These are phyloP conservation scores for Stramenopiles sp. DNA, from an alignment of 352 stramenopile genomes.

Conservation along the genomic window DNA sequence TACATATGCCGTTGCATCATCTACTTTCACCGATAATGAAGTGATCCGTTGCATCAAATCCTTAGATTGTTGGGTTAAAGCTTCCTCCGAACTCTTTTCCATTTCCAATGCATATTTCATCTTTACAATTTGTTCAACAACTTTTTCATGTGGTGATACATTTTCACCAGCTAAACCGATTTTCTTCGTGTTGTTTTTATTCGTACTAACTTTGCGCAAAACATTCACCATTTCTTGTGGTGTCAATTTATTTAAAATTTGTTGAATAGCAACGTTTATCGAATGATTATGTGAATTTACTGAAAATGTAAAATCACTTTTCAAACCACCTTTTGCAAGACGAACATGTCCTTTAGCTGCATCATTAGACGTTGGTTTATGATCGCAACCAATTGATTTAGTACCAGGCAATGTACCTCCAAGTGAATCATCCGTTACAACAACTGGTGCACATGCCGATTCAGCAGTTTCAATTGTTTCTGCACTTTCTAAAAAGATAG, in stretches of 20 bases:
- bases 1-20: slow-evolving; percentile 3
- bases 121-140: background rate
- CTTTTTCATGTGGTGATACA: slow-evolving; percentile 10
- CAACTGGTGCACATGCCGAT: background rate
- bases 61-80: slow-evolving; percentile 10
- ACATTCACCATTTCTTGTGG: slow-evolving; percentile 13
- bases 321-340: slow-evolving; percentile 12
- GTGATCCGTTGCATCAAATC: slow-evolving; percentile 2
- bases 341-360: slow-evolving; percentile 10
- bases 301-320: slow-evolving; percentile 9
- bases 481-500: background rate
- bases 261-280: slow-evolving; percentile 3
- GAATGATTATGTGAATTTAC: slow-evolving; percentile 14
- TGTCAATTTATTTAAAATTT: slow-evolving; percentile 10
- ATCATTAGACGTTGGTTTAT: background rate
- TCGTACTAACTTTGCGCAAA: background rate
- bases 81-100: slow-evolving; percentile 9
- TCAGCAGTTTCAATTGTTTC: slow-evolving; percentile 9
- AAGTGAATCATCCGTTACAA: slow-evolving; percentile 8
- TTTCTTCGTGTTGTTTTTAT: slow-evolving; percentile 9
- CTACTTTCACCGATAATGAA: background rate
- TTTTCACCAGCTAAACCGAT: slow-evolving; percentile 13
- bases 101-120: slow-evolving; percentile 7
- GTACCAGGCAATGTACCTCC: background rate
- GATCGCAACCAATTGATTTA: background rate